Evolutionary conservation across 2,329 filamentous ascomycete species (phyloP).

Genomic region (Amauroascus verrucosus): DNA sequence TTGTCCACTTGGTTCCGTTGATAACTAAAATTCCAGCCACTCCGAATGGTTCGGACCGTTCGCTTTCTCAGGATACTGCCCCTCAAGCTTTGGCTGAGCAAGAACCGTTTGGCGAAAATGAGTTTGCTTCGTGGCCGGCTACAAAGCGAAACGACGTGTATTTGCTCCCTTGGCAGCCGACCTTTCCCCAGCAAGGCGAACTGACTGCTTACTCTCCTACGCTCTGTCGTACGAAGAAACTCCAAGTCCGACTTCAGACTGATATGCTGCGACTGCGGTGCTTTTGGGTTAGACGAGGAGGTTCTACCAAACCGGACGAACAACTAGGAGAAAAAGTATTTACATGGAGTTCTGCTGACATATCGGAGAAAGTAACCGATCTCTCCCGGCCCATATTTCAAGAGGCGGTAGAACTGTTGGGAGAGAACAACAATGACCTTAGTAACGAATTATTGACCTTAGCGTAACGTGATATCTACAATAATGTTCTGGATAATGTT

Average conservation of each 20-base stretch:
- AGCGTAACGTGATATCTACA: no score
- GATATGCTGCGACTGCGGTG: constrained; percentile 20
- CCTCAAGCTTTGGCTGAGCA: background rate
- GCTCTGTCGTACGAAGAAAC: constrained; percentile 23
- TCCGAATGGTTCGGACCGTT: background rate
- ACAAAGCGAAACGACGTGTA: background rate
- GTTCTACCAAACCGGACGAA: background rate
- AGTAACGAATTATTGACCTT: background rate
- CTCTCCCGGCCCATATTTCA: background rate
- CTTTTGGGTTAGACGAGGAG: constrained; percentile 6
- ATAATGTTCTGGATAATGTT: no score
- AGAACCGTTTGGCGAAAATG: background rate
- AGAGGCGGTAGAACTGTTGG: background rate
- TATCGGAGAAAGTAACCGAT: background rate
- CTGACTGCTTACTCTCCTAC: constrained; percentile 20
- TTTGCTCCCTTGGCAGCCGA: constrained; percentile 14
- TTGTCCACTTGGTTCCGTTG: constrained; percentile 27
- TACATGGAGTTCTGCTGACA: constrained; percentile 1
- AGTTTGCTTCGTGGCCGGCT: background rate
- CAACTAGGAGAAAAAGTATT: background rate
- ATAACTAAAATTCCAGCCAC: constrained; percentile 4
- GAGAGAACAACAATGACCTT: background rate
- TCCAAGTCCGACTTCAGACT: constrained; percentile 25
- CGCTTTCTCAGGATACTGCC: background rate
- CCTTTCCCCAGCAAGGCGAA: constrained; percentile 30